Evolutionary conservation across 768 basidiomycete genomes (phyloP).

Genomic region (Tulasnella calospora): DNA sequence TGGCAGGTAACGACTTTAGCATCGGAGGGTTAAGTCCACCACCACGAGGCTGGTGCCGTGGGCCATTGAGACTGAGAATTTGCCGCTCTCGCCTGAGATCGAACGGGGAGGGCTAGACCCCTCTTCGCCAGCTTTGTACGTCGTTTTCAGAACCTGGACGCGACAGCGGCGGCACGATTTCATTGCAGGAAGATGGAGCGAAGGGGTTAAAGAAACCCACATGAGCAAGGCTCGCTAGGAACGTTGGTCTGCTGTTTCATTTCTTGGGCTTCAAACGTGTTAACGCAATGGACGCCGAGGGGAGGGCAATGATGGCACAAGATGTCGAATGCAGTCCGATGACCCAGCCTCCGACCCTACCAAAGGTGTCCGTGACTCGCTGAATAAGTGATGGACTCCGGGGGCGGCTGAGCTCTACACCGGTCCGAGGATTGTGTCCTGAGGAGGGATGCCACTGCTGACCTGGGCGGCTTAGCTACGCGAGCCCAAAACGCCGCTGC

Average conservation of each 20-base stretch:
- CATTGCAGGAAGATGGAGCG: background rate
- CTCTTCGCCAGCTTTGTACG: background rate
- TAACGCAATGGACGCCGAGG: background rate
- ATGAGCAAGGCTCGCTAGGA: background rate
- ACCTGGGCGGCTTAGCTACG: background rate
- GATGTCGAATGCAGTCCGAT: background rate
- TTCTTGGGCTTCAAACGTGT: constrained; percentile 4
- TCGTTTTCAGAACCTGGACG: background rate
- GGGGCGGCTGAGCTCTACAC: background rate
- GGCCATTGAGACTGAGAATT: background rate
- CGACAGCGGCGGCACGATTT: background rate
- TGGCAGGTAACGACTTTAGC: background rate
- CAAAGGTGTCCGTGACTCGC: background rate
- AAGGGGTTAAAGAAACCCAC: background rate
- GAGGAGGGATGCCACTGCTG: background rate
- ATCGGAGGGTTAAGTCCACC: background rate
- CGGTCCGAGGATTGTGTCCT: constrained; percentile 8
- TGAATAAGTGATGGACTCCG: background rate
- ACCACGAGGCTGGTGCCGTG: background rate
- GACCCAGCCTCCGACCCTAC: background rate
- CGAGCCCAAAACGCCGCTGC: constrained; percentile 1
- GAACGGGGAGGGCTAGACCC: background rate
- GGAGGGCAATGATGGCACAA: background rate
- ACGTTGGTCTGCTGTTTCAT: constrained; percentile 2
- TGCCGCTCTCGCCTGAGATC: background rate